phyloP scores from a whole-genome alignment of 2,329 filamentous ascomycete species.

The Bipolaris victoriae region DNA sequence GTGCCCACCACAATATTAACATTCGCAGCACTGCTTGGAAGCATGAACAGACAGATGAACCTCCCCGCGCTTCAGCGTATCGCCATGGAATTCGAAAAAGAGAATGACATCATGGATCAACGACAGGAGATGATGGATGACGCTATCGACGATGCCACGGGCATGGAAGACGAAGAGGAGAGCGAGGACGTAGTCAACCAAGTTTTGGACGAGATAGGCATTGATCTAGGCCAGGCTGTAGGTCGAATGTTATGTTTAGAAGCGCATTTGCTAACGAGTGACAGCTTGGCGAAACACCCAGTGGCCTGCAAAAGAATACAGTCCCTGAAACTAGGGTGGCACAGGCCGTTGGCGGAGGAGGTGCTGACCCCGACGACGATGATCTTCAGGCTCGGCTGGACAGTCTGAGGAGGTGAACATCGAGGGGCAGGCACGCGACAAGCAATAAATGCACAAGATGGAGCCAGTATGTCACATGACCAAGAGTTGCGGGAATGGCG shows the following conservation, averaged over 20 bases:
- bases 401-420: conserved; percentile 69
- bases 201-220: conserved; percentile 93
- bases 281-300: conserved; percentile 90
- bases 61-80: conserved; percentile 93
- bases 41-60: conserved; percentile 99
- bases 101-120: conserved; percentile 99
- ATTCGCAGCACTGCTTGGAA: conserved; percentile 73
- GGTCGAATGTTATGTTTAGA: conserved; percentile 43
- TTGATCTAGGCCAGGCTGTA: conserved; percentile 89
- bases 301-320: conserved; percentile 75
- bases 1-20: conserved; percentile 20
- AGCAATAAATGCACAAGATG: conserved; percentile 4
- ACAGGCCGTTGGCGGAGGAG: conserved; percentile 76
- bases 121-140: conserved; percentile 99
- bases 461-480: background rate
- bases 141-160: conserved; percentile 95
- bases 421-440: conserved; percentile 1
- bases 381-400: conserved; percentile 93
- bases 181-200: conserved; percentile 97
- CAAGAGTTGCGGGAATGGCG: background rate
- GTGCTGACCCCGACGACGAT: conserved; percentile 80
- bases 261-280: conserved; percentile 18
- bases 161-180: conserved; percentile 88
- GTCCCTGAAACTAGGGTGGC: conserved; percentile 80
- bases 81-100: conserved; percentile 97